A percentile compares a stretch with the other conserved stretches of the same genome.
Conservation (phyloP, 257 asterid species). For the Solanum etuberosum region DNA sequence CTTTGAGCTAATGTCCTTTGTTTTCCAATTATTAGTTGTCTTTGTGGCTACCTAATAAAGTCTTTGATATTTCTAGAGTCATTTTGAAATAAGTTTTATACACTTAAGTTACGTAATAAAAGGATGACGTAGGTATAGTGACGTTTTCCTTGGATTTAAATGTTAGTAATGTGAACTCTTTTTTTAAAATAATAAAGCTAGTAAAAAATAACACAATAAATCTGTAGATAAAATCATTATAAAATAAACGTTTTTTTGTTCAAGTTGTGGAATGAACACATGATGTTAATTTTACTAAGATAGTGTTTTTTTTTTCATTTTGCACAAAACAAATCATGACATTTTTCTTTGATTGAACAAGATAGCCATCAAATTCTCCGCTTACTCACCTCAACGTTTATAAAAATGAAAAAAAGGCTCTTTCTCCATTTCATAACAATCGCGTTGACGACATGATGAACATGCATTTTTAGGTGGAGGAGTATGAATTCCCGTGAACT, state of each 20-base stretch:
- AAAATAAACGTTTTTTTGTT: background rate
- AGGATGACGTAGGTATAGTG: background rate
- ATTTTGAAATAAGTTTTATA: background rate
- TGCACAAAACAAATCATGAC: rapidly evolving
- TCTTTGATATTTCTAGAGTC: background rate
- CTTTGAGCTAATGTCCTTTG: background rate
- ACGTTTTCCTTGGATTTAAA: background rate
- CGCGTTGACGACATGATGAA: background rate
- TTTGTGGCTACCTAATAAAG: background rate
- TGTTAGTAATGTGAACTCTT: background rate
- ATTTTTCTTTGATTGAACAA: background rate
- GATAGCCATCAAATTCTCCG: background rate
- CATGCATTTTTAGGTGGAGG: background rate
- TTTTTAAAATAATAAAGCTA: background rate
- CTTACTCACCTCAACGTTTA: no score
- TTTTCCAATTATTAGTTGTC: background rate
- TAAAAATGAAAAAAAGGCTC: background rate
- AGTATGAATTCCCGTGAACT: background rate
- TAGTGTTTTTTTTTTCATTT: background rate
- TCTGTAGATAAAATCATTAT: background rate
- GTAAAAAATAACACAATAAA: background rate
- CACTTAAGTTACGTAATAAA: background rate
- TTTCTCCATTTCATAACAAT: background rate
- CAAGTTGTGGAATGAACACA: background rate
- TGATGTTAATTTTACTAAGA: background rate